A percentile compares a stretch with the other conserved stretches of the same genome.
These are phyloP conservation scores for Trichoderma gamsii DNA, from an alignment of 495 filamentous ascomycete species.

Conservation along the genomic window DNA sequence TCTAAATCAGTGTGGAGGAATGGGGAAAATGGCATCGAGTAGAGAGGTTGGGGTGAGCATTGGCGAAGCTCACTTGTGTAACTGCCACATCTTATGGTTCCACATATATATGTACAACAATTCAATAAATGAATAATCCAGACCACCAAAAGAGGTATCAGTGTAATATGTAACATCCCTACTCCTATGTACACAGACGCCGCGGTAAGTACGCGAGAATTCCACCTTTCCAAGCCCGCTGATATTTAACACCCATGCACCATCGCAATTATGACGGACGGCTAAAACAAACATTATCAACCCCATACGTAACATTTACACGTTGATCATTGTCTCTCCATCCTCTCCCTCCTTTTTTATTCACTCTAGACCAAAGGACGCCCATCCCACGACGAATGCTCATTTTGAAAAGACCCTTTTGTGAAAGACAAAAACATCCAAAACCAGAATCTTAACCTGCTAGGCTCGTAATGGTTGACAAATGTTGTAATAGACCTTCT, in stretches of 20 bases:
- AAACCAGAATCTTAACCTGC: constrained; percentile 34
- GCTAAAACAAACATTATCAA: constrained; percentile 13
- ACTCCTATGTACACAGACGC: constrained; percentile 14
- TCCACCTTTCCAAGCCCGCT: constrained; percentile 13
- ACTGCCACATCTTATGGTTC: not conserved
- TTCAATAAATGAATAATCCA: constrained; percentile 12
- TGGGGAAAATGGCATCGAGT: not conserved
- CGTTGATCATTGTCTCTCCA: not conserved
- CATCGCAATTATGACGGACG: constrained; percentile 7
- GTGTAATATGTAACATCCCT: constrained; percentile 11
- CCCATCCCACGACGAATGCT: not conserved
- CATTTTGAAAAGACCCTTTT: not conserved
- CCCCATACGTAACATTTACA: constrained; percentile 12
- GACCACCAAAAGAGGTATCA: constrained; percentile 12
- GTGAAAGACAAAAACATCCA: not conserved
- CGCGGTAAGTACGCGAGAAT: constrained; percentile 7
- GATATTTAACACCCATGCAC: constrained; percentile 11
- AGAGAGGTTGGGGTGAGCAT: not conserved
- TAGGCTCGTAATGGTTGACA: constrained; percentile 65
- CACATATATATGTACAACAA: constrained; percentile 15
- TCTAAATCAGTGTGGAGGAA: not conserved
- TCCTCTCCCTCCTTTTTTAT: not conserved
- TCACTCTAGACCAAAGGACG: not conserved
- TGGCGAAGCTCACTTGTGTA: not conserved
- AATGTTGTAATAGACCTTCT: constrained; percentile 60